Conservation (phyloP, 1,284 basidiomycete species). For the Austroboletus rostrupii region DNA sequence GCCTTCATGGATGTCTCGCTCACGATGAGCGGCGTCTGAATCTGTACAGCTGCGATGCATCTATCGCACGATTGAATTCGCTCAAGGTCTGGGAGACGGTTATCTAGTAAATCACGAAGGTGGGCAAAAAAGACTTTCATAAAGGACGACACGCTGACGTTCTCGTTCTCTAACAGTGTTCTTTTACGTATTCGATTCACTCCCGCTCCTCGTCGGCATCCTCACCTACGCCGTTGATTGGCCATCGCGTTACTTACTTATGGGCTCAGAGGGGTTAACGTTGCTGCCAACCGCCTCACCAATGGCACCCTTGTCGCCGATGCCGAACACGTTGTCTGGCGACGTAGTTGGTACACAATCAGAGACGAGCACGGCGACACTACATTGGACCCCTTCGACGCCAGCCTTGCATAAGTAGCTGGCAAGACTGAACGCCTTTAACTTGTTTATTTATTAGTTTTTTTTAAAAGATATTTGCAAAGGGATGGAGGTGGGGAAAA, state of each 20-base stretch:
- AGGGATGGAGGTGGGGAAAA: no score
- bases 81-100: conserved; percentile 32
- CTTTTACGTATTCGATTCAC: conserved; percentile 42
- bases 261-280: not conserved
- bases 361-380: not conserved
- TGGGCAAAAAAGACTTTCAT: not conserved
- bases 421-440: no score
- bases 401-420: no score
- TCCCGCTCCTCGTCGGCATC: conserved; percentile 39
- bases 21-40: not conserved
- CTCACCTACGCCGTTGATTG: conserved; percentile 29
- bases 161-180: conserved; percentile 22
- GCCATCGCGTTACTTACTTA: conserved; percentile 30
- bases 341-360: not conserved
- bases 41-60: conserved; percentile 35
- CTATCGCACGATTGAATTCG: conserved; percentile 39
- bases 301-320: not conserved
- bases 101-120: conserved; percentile 38
- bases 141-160: not conserved
- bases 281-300: not conserved
- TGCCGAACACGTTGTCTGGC: not conserved
- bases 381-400: not conserved
- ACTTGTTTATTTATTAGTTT: no score
- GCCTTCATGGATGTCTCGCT: not conserved
- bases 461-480: no score